Percentiles rank a stretch among this genome's conserved stretches.
These are phyloP conservation scores for Aspergillus heteromorphus DNA, from an alignment of 495 filamentous ascomycete species.

Conservation along the genomic window DNA sequence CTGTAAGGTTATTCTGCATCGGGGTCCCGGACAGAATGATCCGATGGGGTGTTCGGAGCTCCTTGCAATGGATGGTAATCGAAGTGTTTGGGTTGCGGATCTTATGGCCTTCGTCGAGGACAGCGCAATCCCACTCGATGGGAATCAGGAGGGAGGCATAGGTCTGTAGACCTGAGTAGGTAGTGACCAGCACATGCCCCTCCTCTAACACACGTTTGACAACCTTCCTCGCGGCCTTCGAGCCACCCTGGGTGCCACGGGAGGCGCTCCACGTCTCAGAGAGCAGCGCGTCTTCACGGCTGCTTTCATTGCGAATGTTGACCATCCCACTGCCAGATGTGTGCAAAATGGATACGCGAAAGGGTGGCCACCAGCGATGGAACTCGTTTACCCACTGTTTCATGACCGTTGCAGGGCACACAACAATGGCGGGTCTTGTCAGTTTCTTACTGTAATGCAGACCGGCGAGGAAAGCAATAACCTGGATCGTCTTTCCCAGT, in stretches of 20 bases:
- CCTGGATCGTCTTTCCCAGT: slow-evolving; percentile 90
- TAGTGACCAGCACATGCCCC: slow-evolving; percentile 90
- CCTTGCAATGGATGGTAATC: slow-evolving; percentile 90
- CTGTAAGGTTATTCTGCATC: slow-evolving; percentile 95
- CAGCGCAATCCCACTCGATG: slow-evolving; percentile 85
- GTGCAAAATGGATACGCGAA: slow-evolving; percentile 91
- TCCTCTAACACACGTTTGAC: slow-evolving; percentile 77
- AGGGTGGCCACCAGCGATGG: slow-evolving; percentile 93
- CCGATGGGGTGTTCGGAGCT: slow-evolving; percentile 78
- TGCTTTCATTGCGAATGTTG: slow-evolving; percentile 63
- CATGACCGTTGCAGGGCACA: slow-evolving; percentile 89
- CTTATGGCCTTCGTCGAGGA: slow-evolving; percentile 96
- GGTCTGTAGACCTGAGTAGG: slow-evolving; percentile 86
- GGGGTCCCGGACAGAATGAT: slow-evolving; percentile 94
- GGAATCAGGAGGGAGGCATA: slow-evolving; percentile 75
- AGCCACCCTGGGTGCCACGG: slow-evolving; percentile 39
- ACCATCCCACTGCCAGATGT: slow-evolving; percentile 95
- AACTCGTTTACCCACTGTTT: slow-evolving; percentile 98
- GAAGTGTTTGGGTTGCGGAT: slow-evolving; percentile 92
- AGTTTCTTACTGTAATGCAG: slow-evolving; percentile 85
- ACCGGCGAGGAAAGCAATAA: slow-evolving; percentile 85
- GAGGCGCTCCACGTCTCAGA: slow-evolving; percentile 32
- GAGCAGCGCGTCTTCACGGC: slow-evolving; percentile 61
- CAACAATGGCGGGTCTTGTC: slow-evolving; percentile 77
- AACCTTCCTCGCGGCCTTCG: slow-evolving; percentile 67